These are phyloP conservation scores for Pseudogymnoascus sp. DNA, from an alignment of 2,329 filamentous ascomycete species.

Conservation along the genomic window DNA sequence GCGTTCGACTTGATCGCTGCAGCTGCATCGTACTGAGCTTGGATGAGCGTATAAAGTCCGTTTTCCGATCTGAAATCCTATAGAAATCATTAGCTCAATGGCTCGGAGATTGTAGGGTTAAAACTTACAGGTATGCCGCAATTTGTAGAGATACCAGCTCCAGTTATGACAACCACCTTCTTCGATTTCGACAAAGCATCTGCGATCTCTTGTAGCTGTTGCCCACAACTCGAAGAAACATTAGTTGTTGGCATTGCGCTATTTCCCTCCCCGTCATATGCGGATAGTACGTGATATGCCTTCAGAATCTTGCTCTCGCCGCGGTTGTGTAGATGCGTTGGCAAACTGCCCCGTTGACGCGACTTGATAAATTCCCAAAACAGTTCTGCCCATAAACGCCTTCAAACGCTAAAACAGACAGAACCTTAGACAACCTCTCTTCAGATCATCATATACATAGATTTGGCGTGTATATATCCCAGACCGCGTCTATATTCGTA, in stretches of 20 bases:
- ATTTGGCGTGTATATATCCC: background rate
- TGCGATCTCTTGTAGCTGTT: conserved; percentile 53
- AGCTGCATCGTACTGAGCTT: conserved; percentile 54
- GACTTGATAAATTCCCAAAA: background rate
- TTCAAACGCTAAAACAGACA: background rate
- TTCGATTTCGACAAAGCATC: conserved; percentile 55
- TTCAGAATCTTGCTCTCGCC: too few species aligned
- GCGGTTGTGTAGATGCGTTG: too few species aligned
- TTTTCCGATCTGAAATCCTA: conserved; percentile 67
- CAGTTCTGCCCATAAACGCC: background rate
- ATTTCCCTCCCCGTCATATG: background rate
- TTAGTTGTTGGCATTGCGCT: conserved; percentile 26
- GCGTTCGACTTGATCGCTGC: conserved; percentile 30
- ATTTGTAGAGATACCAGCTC: conserved; percentile 67
- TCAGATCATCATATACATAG: background rate
- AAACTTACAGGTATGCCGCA: conserved; percentile 61
- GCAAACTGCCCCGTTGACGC: background rate
- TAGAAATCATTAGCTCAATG: conserved; percentile 16
- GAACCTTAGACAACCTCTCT: background rate
- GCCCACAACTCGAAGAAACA: conserved; percentile 20
- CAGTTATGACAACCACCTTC: conserved; percentile 64
- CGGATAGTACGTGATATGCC: background rate
- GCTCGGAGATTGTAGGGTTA: background rate
- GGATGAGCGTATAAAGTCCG: conserved; percentile 64
- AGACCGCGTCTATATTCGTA: background rate